Percentiles rank a stretch among this genome's conserved stretches.
Conservation (phyloP, 2,329 filamentous ascomycete genomes). For the Pseudogymnoascus sp. region DNA sequence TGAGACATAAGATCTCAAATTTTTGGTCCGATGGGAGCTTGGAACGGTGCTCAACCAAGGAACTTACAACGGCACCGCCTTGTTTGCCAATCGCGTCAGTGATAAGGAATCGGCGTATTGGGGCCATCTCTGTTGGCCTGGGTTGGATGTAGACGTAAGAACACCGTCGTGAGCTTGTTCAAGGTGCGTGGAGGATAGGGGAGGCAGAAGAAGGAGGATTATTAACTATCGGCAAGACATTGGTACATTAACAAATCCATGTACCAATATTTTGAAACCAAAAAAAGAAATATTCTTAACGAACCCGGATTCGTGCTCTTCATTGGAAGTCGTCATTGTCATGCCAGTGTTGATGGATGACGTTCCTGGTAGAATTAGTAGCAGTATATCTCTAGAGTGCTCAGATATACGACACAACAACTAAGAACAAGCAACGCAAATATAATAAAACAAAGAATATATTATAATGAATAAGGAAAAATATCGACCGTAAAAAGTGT, state of each 20-base stretch:
- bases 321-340: neutral
- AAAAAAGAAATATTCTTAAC: neutral
- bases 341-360: neutral
- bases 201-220: neutral
- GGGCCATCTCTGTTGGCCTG: neutral
- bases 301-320: neutral
- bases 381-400: neutral
- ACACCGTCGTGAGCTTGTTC: neutral
- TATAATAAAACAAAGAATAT: neutral
- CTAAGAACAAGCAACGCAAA: neutral
- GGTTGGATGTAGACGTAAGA: neutral
- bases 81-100: conserved; percentile 33
- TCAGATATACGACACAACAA: neutral
- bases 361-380: neutral
- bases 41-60: conserved; percentile 14
- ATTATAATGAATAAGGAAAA: neutral
- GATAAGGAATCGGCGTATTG: conserved; percentile 22
- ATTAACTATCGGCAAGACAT: neutral
- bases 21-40: conserved; percentile 12
- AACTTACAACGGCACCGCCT: conserved; percentile 28
- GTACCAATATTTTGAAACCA: neutral
- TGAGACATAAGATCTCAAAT: conserved; percentile 47
- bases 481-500: neutral
- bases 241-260: neutral
- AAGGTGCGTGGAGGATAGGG: too few relatives aligned